Conservation (phyloP, 73 alveolate genomes). For the Paramecium sexaurelia region DNA sequence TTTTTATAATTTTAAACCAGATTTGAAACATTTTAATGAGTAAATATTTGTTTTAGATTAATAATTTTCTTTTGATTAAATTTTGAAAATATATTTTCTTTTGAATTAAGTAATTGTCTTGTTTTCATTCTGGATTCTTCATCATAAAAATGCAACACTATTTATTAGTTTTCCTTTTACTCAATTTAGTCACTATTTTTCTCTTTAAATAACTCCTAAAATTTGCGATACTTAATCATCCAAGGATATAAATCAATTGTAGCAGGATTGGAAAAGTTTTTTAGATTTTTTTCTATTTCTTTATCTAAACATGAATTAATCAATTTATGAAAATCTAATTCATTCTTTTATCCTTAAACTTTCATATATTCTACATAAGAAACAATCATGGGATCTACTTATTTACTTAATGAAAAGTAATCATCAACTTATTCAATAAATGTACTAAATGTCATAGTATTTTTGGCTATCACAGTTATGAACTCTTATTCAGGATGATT, state of each 20-base stretch:
- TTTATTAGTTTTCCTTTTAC: conserved; percentile 13
- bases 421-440: conserved; percentile 32
- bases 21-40: neutral
- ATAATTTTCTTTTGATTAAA: neutral
- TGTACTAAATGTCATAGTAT: conserved; percentile 16
- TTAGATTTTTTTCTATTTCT: conserved; percentile 6
- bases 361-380: conserved; percentile 34
- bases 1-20: neutral
- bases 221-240: conserved; percentile 30
- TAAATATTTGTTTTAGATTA: no score
- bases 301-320: neutral
- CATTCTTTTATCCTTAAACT: conserved; percentile 11
- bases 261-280: neutral
- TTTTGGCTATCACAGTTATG: neutral
- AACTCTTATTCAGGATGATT: conserved; percentile 23
- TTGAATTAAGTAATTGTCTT: neutral
- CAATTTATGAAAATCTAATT: conserved; percentile 1
- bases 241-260: conserved; percentile 12
- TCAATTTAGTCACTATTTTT: neutral
- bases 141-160: conserved; percentile 44
- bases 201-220: neutral
- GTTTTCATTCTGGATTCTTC: conserved; percentile 27
- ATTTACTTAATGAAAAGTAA: neutral
- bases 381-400: conserved; percentile 1
- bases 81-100: conserved; percentile 3